Percentiles rank a stretch among this genome's conserved stretches.
These are phyloP conservation scores for Areca catechu DNA, from an alignment of 176 grass and related monocot genomes.

Conservation along the genomic window DNA sequence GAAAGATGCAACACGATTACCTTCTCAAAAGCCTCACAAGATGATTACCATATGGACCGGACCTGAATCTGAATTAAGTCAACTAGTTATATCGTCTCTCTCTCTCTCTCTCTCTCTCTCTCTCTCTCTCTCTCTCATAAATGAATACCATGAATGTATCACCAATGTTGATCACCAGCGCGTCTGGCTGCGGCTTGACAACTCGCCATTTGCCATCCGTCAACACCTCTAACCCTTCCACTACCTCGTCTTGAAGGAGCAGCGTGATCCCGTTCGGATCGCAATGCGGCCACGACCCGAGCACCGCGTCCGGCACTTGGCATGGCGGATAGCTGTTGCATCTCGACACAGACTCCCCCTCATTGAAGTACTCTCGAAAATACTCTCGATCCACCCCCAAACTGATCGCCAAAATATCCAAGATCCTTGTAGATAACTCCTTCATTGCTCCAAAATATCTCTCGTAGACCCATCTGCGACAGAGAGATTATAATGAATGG, in stretches of 20 bases:
- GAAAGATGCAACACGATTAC: too few species aligned
- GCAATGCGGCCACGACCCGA: constrained; percentile 72
- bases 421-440: constrained; percentile 31
- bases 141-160: constrained; percentile 64
- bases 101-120: too few species aligned
- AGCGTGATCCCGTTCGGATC: constrained; percentile 66
- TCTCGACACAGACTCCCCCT: constrained; percentile 51
- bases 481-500: not conserved
- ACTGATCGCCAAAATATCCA: constrained; percentile 68
- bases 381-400: constrained; percentile 36
- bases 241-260: constrained; percentile 48
- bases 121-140: too few species aligned
- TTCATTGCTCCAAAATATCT: constrained; percentile 56
- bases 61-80: too few species aligned
- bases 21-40: too few species aligned
- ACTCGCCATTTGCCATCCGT: constrained; percentile 32
- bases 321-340: constrained; percentile 81
- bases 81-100: too few species aligned
- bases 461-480: constrained; percentile 42
- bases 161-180: constrained; percentile 65
- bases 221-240: constrained; percentile 67
- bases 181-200: constrained; percentile 38
- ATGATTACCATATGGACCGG: too few species aligned
- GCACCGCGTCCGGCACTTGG: constrained; percentile 60
- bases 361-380: constrained; percentile 60